Evolutionary conservation across 108 stramenopile genomes (phyloP).

Genomic region (Seminavis robusta): DNA sequence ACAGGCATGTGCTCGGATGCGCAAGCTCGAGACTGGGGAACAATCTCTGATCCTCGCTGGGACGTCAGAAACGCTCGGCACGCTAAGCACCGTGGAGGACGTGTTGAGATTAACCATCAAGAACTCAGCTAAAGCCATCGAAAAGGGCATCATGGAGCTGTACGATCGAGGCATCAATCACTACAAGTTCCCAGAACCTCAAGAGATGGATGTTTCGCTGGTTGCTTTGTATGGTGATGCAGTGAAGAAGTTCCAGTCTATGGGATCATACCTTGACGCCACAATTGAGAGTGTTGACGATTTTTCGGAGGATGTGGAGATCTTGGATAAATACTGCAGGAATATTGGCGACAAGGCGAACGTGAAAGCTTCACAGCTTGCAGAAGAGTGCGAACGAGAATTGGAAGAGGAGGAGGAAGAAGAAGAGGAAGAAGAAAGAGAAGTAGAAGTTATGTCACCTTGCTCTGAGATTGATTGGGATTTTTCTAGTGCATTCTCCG

Average conservation of each 20-base stretch:
- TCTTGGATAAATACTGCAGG: conserved; percentile 18
- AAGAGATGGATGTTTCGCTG: conserved; percentile 8
- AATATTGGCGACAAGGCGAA: conserved; percentile 3
- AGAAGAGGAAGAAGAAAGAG: conserved; percentile 45
- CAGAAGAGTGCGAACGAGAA: conserved; percentile 56
- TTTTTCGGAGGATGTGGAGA: conserved; percentile 10
- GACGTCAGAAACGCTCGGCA: conserved; percentile 3
- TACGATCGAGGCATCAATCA: conserved; percentile 34
- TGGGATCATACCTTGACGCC: conserved; percentile 17
- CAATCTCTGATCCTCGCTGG: conserved; percentile 44
- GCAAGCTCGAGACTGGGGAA: conserved; percentile 39
- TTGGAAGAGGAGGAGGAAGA: conserved; percentile 35
- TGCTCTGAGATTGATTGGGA: conserved; percentile 8
- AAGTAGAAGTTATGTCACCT: conserved; percentile 25
- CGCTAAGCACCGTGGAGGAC: conserved; percentile 10
- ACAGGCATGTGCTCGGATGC: conserved; percentile 55
- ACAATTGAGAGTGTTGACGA: conserved; percentile 13
- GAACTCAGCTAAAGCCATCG: conserved; percentile 40
- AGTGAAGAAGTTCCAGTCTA: too few species aligned
- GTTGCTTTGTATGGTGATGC: conserved; percentile 32
- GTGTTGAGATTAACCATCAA: conserved; percentile 43
- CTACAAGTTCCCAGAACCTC: conserved; percentile 18
- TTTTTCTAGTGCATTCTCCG: too few species aligned
- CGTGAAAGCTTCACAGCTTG: too few species aligned
- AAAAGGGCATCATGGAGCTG: conserved; percentile 30